These are phyloP conservation scores for Blastocystis sp. DNA, from an alignment of 352 stramenopile species.

Conservation along the genomic window DNA sequence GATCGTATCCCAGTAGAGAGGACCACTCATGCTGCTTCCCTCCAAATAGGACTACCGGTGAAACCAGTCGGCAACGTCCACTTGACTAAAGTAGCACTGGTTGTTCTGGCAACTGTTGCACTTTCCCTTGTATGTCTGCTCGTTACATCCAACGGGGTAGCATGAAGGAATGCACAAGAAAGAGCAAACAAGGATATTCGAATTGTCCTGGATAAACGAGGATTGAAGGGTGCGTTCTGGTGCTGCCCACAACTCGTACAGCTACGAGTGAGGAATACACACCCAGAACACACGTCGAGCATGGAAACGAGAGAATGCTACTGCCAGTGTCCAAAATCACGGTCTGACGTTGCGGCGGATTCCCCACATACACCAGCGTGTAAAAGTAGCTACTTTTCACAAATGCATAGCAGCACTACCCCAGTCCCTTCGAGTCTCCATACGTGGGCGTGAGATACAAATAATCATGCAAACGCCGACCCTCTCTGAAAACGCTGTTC, in stretches of 20 bases:
- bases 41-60: conserved; percentile 60
- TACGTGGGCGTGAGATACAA: conserved; percentile 34
- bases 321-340: conserved; percentile 67
- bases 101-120: conserved; percentile 20
- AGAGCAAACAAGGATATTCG: conserved; percentile 37
- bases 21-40: conserved; percentile 49
- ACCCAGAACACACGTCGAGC: neutral
- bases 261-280: conserved; percentile 3
- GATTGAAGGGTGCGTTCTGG: conserved; percentile 57
- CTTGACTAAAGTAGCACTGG: conserved; percentile 57
- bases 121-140: conserved; percentile 46
- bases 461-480: conserved; percentile 51
- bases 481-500: neutral
- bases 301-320: conserved; percentile 64
- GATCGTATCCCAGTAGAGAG: conserved; percentile 58
- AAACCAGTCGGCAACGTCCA: neutral
- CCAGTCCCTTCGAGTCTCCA: conserved; percentile 58
- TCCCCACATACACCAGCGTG: conserved; percentile 57
- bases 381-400: conserved; percentile 60
- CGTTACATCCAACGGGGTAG: conserved; percentile 23
- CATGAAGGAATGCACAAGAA: conserved; percentile 24
- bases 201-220: conserved; percentile 46
- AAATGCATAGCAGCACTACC: conserved; percentile 11
- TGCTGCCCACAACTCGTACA: conserved; percentile 38
- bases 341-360: conserved; percentile 56